Conservation (phyloP, 305 asterid genomes). For the Plantago coronopus region DNA sequence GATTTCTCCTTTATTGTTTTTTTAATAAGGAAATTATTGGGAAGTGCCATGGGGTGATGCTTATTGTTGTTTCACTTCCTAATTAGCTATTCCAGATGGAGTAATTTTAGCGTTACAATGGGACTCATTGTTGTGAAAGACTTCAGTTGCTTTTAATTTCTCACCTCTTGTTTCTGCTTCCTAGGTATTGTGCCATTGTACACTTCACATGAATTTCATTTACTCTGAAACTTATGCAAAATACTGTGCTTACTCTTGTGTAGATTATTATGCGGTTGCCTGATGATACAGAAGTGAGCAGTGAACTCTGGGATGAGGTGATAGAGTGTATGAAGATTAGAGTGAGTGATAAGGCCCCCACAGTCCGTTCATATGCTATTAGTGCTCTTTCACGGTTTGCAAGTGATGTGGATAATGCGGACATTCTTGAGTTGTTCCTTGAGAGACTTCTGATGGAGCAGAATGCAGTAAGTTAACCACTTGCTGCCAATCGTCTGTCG, state of each 20-base stretch:
- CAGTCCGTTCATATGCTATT: slow-evolving; percentile 73
- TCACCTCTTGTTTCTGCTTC: not conserved
- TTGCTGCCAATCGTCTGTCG: no score
- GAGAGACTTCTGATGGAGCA: slow-evolving; percentile 70
- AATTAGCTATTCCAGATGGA: not conserved
- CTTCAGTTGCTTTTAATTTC: not conserved
- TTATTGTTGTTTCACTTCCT: not conserved
- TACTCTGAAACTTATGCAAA: not conserved
- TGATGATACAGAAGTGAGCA: slow-evolving; percentile 87
- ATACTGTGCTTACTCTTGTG: slow-evolving; percentile 17
- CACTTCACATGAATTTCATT: not conserved
- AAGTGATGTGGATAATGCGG: slow-evolving; percentile 70
- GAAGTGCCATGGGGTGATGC: not conserved
- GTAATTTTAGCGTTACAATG: not conserved
- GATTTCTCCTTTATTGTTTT: no score
- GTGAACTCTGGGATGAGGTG: slow-evolving; percentile 95
- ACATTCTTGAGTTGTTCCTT: slow-evolving; percentile 73
- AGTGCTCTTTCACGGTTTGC: slow-evolving; percentile 88
- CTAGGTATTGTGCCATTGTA: not conserved
- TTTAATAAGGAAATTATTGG: no score
- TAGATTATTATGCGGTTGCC: slow-evolving; percentile 91
- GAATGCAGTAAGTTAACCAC: slow-evolving; percentile 49
- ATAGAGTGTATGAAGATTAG: slow-evolving; percentile 74
- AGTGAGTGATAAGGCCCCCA: slow-evolving; percentile 66
- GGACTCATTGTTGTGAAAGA: not conserved